A percentile compares a stretch with the other conserved stretches of the same genome.
Evolutionary conservation across 2,329 filamentous ascomycete genomes (phyloP).

Genomic region (Fusarium pseudocircinatum): DNA sequence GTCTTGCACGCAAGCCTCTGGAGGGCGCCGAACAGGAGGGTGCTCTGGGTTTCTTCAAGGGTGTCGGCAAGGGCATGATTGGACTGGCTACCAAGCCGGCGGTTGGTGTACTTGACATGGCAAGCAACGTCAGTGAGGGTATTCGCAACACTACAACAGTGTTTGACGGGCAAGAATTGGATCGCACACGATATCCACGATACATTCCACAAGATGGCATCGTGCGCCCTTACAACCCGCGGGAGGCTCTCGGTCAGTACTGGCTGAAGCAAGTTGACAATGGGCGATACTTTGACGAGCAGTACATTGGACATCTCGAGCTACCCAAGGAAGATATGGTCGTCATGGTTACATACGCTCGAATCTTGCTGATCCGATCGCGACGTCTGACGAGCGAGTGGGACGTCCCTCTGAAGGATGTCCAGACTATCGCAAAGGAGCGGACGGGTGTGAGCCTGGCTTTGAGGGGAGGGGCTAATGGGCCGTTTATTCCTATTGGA

Average conservation of each 20-base stretch:
- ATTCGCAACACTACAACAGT: constrained; percentile 99
- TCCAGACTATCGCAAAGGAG: constrained; percentile 97
- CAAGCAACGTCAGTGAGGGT: constrained; percentile 95
- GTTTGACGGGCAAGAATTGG: constrained; percentile 93
- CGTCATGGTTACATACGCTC: constrained; percentile 86
- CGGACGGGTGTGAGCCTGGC: constrained; percentile 90
- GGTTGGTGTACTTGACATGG: constrained; percentile 95
- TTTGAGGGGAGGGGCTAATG: constrained; percentile 88
- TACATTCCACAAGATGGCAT: constrained; percentile 94
- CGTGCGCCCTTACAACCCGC: constrained; percentile 91
- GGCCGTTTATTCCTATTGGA: constrained; percentile 93
- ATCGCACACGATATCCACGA: constrained; percentile 90
- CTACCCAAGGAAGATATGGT: constrained; percentile 88
- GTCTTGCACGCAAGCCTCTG: constrained; percentile 90
- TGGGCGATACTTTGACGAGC: constrained; percentile 96
- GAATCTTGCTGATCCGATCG: constrained; percentile 90
- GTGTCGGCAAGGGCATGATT: constrained; percentile 92
- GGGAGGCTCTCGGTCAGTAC: constrained; percentile 95
- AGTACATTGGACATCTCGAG: constrained; percentile 96
- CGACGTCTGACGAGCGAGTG: constrained; percentile 89
- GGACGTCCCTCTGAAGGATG: constrained; percentile 95
- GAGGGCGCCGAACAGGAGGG: constrained; percentile 97
- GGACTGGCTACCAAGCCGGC: constrained; percentile 97
- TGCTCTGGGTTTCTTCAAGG: constrained; percentile 94
- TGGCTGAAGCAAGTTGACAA: constrained; percentile 99